Percentiles rank a stretch among this genome's conserved stretches.
phyloP scores from a whole-genome alignment of 176 grass and related monocot species.

The Triticum aestivum region IWGSC_CS_RefSeq_v2.1 NC_057801.1:537035172-537035671 shows the following conservation, averaged over 20 bases:
- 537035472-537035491: constrained; percentile 29
- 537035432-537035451: constrained; percentile 41
- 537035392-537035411: constrained; percentile 6
- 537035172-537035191: constrained; percentile 33
- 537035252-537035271: constrained; percentile 48
- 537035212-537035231: constrained; percentile 20
- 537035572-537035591: background rate
- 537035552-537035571: constrained; percentile 20
- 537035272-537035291: constrained; percentile 41
- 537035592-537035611: constrained; percentile 4
- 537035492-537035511: constrained; percentile 31
- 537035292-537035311: constrained; percentile 26
- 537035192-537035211: constrained; percentile 25
- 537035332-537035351: constrained; percentile 33
- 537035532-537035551: constrained; percentile 32
- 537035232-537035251: constrained; percentile 26
- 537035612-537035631: constrained; percentile 10
- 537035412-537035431: background rate
- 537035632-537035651: background rate
- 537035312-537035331: constrained; percentile 26
- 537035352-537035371: constrained; percentile 10
- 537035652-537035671: constrained; percentile 21
- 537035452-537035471: constrained; percentile 21
- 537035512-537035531: constrained; percentile 6
- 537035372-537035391: background rate